Base-by-base conservation (phyloP, 768 basidiomycete genomes). In the Cystofilobasidium macerans region DNA sequence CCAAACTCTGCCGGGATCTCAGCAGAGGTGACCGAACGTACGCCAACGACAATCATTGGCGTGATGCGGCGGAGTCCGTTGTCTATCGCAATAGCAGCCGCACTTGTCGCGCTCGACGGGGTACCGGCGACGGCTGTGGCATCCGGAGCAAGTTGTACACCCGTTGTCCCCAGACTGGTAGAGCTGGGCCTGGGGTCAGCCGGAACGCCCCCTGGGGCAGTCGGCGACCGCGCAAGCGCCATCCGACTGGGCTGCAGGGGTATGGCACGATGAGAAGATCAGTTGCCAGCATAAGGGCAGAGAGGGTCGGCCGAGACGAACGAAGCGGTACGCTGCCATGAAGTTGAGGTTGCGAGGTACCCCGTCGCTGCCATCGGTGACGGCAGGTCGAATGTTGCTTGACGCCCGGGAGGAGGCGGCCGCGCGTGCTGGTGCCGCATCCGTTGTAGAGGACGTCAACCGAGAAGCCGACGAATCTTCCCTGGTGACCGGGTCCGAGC, bases 1-100 rank as follows among this genome's bases (percentile, higher is more conserved):
- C 30, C 30, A 16, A 54, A 32, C 30, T 54, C 51, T 11, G 26
- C 28, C 9, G 51, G 51, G 18, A 54, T 54, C 28, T 54, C 51
- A 14, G 18, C 2, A 1, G 26, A 1, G 4, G 18, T 8, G 30
- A 54, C 30, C 6, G 57, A 58, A 7, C 57, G 57, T 3, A 58
- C 40, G 36, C 57, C 57, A n/a, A 58, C 35, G 7, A 58, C 40
- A 20, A 58, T 58, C 36, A 58, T 36, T 7, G 57, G 57, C 24
- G 40, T 58, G 35, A 58, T 36, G 45, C 45, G 45, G 11, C 45
- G 45, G 16, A 42, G 42, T 20, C 9, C 42, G 36, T n/a, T n/a
- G n/a, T 14, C 36, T 14, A 42, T 42, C 42, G 9, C 9, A 20
- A 20, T 14, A 18, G 42, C n/a, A n/a, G n/a, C n/a, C n/a, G n/a